These are phyloP conservation scores for Ramaria sp. DNA, from an alignment of 768 basidiomycete species.

Conservation along the genomic window DNA sequence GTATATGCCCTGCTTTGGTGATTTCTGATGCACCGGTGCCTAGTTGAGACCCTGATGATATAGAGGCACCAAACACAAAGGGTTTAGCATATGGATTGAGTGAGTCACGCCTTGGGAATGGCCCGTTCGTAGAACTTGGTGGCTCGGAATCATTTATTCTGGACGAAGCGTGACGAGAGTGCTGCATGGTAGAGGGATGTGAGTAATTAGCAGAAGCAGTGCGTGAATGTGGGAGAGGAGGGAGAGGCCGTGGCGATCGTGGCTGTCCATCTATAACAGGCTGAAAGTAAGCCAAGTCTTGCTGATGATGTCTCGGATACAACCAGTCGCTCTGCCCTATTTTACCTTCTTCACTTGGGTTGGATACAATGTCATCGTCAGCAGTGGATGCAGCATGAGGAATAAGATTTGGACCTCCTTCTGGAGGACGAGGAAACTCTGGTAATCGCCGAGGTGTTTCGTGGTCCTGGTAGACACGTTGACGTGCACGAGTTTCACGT, in stretches of 20 bases:
- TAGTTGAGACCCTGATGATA: not conserved
- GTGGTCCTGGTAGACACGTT: slow-evolving; percentile 26
- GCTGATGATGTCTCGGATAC: not conserved
- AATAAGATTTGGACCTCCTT: slow-evolving; percentile 11
- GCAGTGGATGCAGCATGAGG: not conserved
- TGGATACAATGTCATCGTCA: slow-evolving; percentile 67
- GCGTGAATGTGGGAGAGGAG: slow-evolving; percentile 56
- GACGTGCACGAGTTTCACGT: slow-evolving; percentile 39
- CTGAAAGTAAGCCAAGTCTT: slow-evolving; percentile 3
- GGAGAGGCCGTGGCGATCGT: slow-evolving; percentile 33
- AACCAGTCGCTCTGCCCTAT: not conserved
- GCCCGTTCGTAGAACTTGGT: slow-evolving; percentile 14
- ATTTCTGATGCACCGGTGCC: slow-evolving; percentile 22
- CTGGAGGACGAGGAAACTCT: slow-evolving; percentile 71
- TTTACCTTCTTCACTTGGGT: slow-evolving; percentile 67
- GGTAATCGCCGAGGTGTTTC: slow-evolving; percentile 66
- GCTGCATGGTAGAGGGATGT: slow-evolving; percentile 13
- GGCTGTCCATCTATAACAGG: slow-evolving; percentile 2
- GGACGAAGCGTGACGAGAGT: slow-evolving; percentile 14
- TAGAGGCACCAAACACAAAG: slow-evolving; percentile 56
- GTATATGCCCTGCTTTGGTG: slow-evolving; percentile 23
- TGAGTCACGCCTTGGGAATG: slow-evolving; percentile 17
- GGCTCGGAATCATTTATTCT: slow-evolving; percentile 11
- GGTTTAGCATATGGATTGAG: slow-evolving; percentile 78
- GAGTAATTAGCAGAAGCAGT: slow-evolving; percentile 51